Evolutionary conservation across 2,329 filamentous ascomycete genomes (phyloP), one percentile per base, ranked within the genome.

Genomic region (Aotearoamyces nothofagi): DNA sequence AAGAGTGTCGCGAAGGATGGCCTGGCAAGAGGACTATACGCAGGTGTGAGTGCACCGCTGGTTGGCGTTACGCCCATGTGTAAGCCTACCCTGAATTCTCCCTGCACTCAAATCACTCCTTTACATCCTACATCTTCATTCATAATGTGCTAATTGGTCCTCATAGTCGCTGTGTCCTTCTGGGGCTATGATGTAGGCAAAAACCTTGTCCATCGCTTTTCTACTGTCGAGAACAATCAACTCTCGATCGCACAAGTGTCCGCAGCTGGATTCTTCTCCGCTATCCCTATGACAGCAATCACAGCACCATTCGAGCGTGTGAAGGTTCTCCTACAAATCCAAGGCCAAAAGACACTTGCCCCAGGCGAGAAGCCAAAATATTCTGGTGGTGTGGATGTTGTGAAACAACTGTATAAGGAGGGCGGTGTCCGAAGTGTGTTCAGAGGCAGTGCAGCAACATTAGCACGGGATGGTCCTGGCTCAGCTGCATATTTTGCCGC

Each of bases 271-370:
- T 94, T 94, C 71, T 92, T 98, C 69, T 92, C 82, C 49, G 90
- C 90, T 36, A 79, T 98, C 35, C 90, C 90, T 47, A 92, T 92
- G 83, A 98, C 90, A 4, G 58, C 82, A 55, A 94, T 98, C 60
- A 96, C 90, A n/a, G 90, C 90, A 4, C 90, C 90, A 36, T 96
- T 98, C 53, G 90, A 98, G 66, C 87, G 90, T 48, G 84, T 98
- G 44, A 98, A 98, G 60, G 87, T 98, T 32, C 84, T 98, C 39
- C 76, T 98, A 1, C 90, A 98, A 56, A 92, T 96, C 42, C 90
- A 96, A 58, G 86, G 84, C 47, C 84, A 94, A 56, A 84, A 86
- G 57, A 60, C 66, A 30, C 75, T 90, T 22, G 73, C 75, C 1
- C 81, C 86, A 0, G 87, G 86, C 47, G 79, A 94, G 60, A 92